These are phyloP conservation scores for Penicillium lagena DNA, from an alignment of 495 filamentous ascomycete species.

Conservation along the genomic window DNA sequence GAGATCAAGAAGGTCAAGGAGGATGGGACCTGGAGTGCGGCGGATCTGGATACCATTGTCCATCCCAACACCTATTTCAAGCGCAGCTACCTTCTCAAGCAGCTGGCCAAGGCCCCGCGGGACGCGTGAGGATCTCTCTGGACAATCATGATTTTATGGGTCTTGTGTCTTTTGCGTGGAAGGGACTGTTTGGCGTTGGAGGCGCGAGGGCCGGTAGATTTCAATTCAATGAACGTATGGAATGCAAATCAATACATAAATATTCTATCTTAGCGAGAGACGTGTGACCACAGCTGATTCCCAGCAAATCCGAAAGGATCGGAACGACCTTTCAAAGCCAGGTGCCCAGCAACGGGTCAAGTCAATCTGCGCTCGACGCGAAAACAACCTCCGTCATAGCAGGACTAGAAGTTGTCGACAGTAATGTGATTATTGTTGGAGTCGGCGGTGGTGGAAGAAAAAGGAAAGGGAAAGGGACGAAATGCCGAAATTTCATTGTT, in stretches of 20 bases:
- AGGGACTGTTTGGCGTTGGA: conserved; percentile 11
- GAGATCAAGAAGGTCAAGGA: conserved; percentile 90
- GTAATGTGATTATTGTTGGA: conserved; percentile 47
- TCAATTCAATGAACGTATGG: conserved; percentile 4
- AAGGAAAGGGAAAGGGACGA: conserved; percentile 29
- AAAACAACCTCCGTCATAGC: conserved; percentile 53
- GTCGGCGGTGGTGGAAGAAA: conserved; percentile 42
- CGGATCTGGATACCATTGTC: conserved; percentile 87
- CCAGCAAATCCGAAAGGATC: conserved; percentile 58
- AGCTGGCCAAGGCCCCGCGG: conserved; percentile 33
- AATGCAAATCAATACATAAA: conserved; percentile 2
- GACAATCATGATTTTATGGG: conserved; percentile 26
- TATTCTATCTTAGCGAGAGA: conserved; percentile 1
- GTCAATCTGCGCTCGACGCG: conserved; percentile 63
- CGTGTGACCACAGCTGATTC: conserved; percentile 80
- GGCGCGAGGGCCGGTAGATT: neutral
- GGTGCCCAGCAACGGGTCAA: conserved; percentile 74
- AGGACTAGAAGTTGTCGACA: conserved; percentile 48
- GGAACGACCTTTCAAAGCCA: conserved; percentile 63
- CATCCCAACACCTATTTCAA: conserved; percentile 99
- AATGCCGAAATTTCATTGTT: conserved; percentile 30
- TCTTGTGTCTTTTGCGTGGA: too few relatives aligned
- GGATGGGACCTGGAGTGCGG: conserved; percentile 64
- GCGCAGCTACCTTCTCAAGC: conserved; percentile 81
- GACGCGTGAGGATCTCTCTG: conserved; percentile 15